A percentile compares a stretch with the other conserved stretches of the same genome.
Conservation (phyloP, 2,329 filamentous ascomycete species). For the Diaporthe helianthi region DNA sequence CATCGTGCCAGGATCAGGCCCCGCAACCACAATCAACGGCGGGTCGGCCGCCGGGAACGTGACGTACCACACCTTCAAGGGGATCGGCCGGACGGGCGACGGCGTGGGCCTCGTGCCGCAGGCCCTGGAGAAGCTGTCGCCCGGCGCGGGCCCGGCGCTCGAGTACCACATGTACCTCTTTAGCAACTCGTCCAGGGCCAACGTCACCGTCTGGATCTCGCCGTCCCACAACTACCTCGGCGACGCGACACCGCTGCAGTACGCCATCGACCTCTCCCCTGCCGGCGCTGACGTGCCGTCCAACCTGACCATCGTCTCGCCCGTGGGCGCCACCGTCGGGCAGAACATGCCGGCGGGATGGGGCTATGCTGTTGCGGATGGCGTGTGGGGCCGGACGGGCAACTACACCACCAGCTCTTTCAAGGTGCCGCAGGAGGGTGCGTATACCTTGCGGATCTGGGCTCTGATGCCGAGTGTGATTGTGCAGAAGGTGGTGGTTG, state of each 20-base stretch:
- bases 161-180: conserved; percentile 70
- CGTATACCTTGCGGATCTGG: conserved; percentile 59
- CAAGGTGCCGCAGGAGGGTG: conserved; percentile 48
- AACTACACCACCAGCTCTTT: conserved; percentile 56
- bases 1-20: conserved; percentile 43
- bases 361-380: conserved; percentile 52
- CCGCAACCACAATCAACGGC: conserved; percentile 33
- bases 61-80: conserved; percentile 60
- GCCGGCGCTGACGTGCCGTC: conserved; percentile 38
- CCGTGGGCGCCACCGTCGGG: conserved; percentile 52
- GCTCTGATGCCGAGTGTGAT: conserved; percentile 59
- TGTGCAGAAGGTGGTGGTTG: conserved; percentile 63
- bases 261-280: conserved; percentile 56
- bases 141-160: conserved; percentile 59
- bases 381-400: conserved; percentile 52
- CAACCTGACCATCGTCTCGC: conserved; percentile 47
- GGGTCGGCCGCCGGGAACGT: conserved; percentile 37
- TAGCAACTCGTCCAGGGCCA: conserved; percentile 53
- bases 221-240: conserved; percentile 61
- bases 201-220: conserved; percentile 58
- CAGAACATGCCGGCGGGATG: conserved; percentile 50
- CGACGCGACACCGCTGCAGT: conserved; percentile 56
- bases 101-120: conserved; percentile 65
- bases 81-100: conserved; percentile 64
- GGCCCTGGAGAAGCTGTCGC: conserved; percentile 55